Conservation (phyloP, 2,329 filamentous ascomycete genomes). For the Fusarium nisikadoi region DNA sequence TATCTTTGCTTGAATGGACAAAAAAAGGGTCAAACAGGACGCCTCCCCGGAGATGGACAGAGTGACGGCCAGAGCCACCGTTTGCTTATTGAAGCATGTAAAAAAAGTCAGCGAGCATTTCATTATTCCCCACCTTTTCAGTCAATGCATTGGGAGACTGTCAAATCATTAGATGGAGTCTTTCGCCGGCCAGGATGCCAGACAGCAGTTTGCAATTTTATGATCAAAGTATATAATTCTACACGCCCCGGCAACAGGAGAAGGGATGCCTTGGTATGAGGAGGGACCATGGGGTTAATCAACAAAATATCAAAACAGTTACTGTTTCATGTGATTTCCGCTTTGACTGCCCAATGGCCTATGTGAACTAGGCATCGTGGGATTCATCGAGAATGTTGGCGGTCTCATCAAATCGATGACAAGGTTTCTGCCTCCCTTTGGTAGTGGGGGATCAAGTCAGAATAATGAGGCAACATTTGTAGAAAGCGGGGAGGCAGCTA, state of each 20-base stretch:
- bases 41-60: conserved; percentile 14
- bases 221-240: conserved; percentile 41
- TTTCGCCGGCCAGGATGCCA: conserved; percentile 37
- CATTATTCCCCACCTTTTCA: conserved; percentile 18
- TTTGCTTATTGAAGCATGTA: conserved; percentile 39
- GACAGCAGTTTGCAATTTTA: conserved; percentile 39
- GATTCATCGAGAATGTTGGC: conserved; percentile 12
- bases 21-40: conserved; percentile 38
- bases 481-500: conserved; percentile 18
- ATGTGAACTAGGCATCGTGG: background rate
- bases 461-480: conserved; percentile 24
- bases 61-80: conserved; percentile 15
- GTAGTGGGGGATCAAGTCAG: conserved; percentile 16
- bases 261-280: conserved; percentile 7
- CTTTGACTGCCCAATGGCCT: background rate
- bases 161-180: conserved; percentile 31
- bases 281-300: conserved; percentile 23
- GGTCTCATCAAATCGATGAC: background rate
- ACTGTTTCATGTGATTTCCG: conserved; percentile 4
- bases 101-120: conserved; percentile 42
- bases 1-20: conserved; percentile 26
- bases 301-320: conserved; percentile 28
- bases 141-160: conserved; percentile 23
- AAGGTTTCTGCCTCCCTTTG: conserved; percentile 31
- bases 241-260: conserved; percentile 21